phyloP scores from a whole-genome alignment of 1,284 basidiomycete species.

The Ustilago hordei region DNA sequence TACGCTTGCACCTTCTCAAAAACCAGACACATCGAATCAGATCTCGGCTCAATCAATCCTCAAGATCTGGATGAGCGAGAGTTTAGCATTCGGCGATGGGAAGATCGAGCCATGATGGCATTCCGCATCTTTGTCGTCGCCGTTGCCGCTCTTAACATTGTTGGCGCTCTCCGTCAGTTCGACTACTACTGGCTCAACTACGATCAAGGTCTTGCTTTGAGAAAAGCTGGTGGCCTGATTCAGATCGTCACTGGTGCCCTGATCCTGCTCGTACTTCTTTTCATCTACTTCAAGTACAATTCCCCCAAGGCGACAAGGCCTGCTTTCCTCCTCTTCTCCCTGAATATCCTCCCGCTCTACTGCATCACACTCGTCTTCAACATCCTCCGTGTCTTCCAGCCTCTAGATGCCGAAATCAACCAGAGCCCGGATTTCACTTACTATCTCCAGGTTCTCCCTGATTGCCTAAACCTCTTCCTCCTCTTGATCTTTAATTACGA shows the following conservation, averaged over 20 bases:
- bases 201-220: neutral
- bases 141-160: neutral
- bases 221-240: neutral
- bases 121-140: neutral
- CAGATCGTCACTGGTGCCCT: neutral
- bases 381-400: neutral
- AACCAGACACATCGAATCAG: neutral
- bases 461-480: neutral
- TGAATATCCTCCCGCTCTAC: neutral
- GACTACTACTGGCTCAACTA: slow-evolving; percentile 1
- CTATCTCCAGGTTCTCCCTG: neutral
- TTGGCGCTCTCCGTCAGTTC: neutral
- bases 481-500: neutral
- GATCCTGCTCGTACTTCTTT: neutral
- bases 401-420: neutral
- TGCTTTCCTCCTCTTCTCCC: neutral
- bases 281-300: neutral
- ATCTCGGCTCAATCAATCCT: neutral
- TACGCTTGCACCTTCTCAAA: neutral
- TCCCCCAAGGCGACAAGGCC: neutral
- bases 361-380: neutral
- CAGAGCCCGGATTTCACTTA: neutral
- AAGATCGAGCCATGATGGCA: neutral
- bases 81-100: neutral
- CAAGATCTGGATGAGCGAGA: neutral